These are phyloP conservation scores for Adansonia grandidieri DNA, from an alignment of 441 rosid genomes.

Conservation along the genomic window DNA sequence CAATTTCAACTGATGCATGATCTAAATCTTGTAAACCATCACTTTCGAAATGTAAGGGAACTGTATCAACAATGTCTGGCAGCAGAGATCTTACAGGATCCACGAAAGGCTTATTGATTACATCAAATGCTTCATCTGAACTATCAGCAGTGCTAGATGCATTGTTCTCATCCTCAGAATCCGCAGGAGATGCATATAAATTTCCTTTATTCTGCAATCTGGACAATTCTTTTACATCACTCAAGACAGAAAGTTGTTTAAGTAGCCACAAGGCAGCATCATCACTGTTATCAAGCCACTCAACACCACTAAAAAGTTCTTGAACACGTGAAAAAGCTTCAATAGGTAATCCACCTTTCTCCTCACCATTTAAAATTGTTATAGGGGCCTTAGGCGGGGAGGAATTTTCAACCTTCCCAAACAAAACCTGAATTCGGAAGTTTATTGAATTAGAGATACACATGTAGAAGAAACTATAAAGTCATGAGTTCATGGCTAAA, in stretches of 20 bases:
- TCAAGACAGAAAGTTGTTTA: constrained; percentile 80
- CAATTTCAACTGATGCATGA: constrained; percentile 34
- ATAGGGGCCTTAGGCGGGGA: constrained; percentile 69
- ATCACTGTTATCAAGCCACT: constrained; percentile 81
- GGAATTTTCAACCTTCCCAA: constrained; percentile 80
- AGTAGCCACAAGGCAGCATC: constrained; percentile 96
- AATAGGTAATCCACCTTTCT: constrained; percentile 92
- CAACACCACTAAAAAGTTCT: constrained; percentile 88
- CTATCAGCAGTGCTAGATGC: constrained; percentile 93
- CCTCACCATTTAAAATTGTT: constrained; percentile 80
- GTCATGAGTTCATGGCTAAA: constrained; percentile 13
- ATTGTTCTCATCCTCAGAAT: constrained; percentile 92
- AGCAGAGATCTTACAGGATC: constrained; percentile 31
- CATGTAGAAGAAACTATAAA: constrained; percentile 2
- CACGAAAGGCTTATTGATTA: constrained; percentile 44
- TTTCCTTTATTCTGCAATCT: constrained; percentile 68
- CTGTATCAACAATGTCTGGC: constrained; percentile 33
- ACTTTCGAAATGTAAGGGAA: constrained; percentile 44
- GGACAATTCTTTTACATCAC: constrained; percentile 84
- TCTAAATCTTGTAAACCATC: constrained; percentile 45
- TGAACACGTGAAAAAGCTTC: constrained; percentile 97
- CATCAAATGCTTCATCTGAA: constrained; percentile 86
- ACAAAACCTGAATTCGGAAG: constrained; percentile 68
- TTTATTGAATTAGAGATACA: constrained; percentile 19
- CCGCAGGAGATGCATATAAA: constrained; percentile 66